Evolutionary conservation across 768 basidiomycete genomes (phyloP), one percentile per base, ranked within the genome.

Genomic region (Chalciporus piperatus): DNA sequence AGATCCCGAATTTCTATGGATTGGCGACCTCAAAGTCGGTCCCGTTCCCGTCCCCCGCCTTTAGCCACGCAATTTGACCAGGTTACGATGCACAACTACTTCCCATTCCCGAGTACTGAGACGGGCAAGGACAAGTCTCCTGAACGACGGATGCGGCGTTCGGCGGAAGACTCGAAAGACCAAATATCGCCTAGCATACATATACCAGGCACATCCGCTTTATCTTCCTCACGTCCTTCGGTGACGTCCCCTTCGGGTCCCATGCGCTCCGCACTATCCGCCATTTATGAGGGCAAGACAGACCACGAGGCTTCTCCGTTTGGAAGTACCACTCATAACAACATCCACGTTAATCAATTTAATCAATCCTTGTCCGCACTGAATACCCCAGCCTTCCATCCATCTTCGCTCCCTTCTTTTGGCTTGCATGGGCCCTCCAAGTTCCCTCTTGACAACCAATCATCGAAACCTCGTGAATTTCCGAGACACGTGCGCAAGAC

Each of bases 1-100:
- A 81, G 92, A 61, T 95, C 93, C 13, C 83, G 93, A 20, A 85
- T 87, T 59, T 85, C 89, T 19, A 92, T 95, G 89, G 92, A 95
- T 67, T 94, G 92, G 92, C 77, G 86, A 50, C 85, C 89, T 30
- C 72, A 83, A 47, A 85, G 82, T 69, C 84, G 87, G 48, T 90
- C 89, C 27, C 82, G 87, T 47, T 89, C 88, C 40, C 80, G 91
- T 33, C 85, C 87, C 17, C 83, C 87, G 27, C 81, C 83, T 57
- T 62, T 78, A 22, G 68, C 70, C 49, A 68, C 69, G 10, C 70
- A 73, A 43, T 77, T 81, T 61, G 80, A 83, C 51, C 81, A 79
- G 38, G 61, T 63, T 10, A 56, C 52, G 47, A 62, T 66, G 47
- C 66, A 68, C 43, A 45, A 57, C 37, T 60, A 69, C 46, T 72